Evolutionary conservation across 140 eudicot species (phyloP).

Genomic region (Oenanthe javanica): DNA sequence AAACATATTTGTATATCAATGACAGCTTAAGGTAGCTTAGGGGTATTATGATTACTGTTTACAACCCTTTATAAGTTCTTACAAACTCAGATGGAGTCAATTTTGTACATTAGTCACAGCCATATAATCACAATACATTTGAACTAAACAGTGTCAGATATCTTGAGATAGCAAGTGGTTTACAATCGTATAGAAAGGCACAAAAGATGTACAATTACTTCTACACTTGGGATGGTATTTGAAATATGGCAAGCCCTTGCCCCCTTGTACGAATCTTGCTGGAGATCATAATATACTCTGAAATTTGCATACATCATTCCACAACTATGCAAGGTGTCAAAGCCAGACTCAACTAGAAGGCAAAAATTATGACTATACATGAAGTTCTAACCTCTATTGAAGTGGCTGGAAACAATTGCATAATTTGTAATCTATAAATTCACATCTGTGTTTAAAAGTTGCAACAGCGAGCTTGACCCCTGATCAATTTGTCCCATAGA

Average conservation of each 20-base stretch:
- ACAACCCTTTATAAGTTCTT: too few species aligned
- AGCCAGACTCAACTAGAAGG: background rate
- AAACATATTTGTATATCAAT: too few species aligned
- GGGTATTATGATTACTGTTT: too few species aligned
- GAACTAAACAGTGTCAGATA: background rate
- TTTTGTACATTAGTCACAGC: background rate
- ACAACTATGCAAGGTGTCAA: background rate
- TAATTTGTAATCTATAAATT: background rate
- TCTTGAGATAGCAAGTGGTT: background rate
- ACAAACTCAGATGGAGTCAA: background rate
- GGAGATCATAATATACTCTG: background rate
- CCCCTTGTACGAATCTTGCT: background rate
- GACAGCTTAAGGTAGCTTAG: too few species aligned
- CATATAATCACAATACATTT: background rate
- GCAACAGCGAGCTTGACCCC: slow-evolving; percentile 81
- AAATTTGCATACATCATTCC: background rate
- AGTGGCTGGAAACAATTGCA: background rate
- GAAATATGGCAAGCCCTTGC: too few species aligned
- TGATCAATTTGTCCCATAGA: slow-evolving; percentile 67
- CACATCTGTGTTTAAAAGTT: slow-evolving; percentile 30
- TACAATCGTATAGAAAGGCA: background rate
- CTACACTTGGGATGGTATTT: background rate
- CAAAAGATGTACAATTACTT: background rate
- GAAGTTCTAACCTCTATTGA: background rate
- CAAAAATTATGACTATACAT: background rate